Evolutionary conservation across 2,329 filamentous ascomycete genomes (phyloP).

Genomic region (Claviceps sp.): DNA sequence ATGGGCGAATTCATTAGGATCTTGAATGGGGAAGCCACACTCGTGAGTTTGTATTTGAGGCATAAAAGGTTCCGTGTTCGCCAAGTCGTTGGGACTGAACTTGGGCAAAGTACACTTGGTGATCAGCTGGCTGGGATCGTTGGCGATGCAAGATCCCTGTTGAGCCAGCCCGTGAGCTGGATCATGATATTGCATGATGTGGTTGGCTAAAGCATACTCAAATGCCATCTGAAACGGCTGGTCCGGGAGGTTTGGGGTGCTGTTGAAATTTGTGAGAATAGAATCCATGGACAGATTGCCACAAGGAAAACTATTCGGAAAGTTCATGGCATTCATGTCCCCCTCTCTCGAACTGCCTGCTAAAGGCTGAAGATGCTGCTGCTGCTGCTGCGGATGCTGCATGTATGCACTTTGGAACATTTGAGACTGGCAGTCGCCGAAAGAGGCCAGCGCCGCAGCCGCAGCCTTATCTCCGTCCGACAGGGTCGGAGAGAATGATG

Average conservation of each 20-base stretch:
- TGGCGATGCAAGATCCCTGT: conserved; percentile 14
- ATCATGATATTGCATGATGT: conserved; percentile 19
- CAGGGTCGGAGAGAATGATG: conserved; percentile 2
- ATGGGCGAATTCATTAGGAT: conserved; percentile 14
- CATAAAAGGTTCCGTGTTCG: conserved; percentile 8
- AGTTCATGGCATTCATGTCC: conserved; percentile 3
- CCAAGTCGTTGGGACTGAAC: conserved; percentile 6
- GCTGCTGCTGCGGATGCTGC: conserved; percentile 6
- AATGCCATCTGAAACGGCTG: conserved; percentile 10
- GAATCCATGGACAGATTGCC: conserved; percentile 11
- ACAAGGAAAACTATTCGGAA: conserved; percentile 10
- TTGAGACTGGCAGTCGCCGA: conserved; percentile 12
- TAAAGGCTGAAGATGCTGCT: conserved; percentile 1
- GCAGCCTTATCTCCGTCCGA: conserved; percentile 15
- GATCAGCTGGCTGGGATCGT: conserved; percentile 13
- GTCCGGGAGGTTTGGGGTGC: conserved; percentile 3
- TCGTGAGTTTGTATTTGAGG: conserved; percentile 10
- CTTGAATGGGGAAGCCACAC: conserved; percentile 17
- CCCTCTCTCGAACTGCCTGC: conserved; percentile 1
- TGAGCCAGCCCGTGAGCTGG: conserved; percentile 12
- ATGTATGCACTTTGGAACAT: conserved; percentile 6
- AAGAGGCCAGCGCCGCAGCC: conserved; percentile 18
- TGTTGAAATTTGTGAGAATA: conserved; percentile 6
- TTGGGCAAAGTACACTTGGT: conserved; percentile 17
- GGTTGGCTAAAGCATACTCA: conserved; percentile 14